Conservation (phyloP, 1,284 basidiomycete genomes). For the Sporisorium scitamineum region DNA sequence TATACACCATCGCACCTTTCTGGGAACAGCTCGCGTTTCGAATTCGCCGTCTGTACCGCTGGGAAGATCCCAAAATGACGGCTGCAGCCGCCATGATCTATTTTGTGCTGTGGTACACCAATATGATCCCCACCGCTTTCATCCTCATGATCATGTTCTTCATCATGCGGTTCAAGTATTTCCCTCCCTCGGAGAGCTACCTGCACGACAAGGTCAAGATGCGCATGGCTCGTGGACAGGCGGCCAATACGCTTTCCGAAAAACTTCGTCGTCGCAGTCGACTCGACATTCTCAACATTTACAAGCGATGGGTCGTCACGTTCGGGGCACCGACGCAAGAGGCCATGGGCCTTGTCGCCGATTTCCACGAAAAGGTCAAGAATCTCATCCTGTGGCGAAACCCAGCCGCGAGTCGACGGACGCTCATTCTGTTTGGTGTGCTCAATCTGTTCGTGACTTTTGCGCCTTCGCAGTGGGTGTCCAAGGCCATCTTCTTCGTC, state of each 20-base stretch:
- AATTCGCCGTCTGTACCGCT: constrained; percentile 42
- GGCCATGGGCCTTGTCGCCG: constrained; percentile 61
- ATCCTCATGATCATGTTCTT: constrained; percentile 63
- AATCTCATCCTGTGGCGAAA: constrained; percentile 68
- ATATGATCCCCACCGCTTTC: constrained; percentile 66
- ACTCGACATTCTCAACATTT: constrained; percentile 66
- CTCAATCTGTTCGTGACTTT: constrained; percentile 59
- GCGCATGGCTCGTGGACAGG: constrained; percentile 65
- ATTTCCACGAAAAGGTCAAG: constrained; percentile 68
- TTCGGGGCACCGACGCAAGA: constrained; percentile 61
- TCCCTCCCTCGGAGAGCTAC: constrained; percentile 65
- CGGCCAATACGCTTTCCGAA: constrained; percentile 66
- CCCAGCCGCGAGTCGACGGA: constrained; percentile 56
- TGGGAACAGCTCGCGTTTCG: constrained; percentile 64
- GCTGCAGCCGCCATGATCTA: constrained; percentile 66
- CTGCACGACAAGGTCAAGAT: constrained; percentile 64
- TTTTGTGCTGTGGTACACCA: constrained; percentile 68
- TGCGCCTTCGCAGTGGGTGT: constrained; percentile 53
- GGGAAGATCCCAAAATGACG: constrained; percentile 56
- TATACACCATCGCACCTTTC: constrained; percentile 68
- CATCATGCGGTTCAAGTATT: constrained; percentile 67
- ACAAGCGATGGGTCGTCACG: constrained; percentile 62
- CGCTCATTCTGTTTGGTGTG: constrained; percentile 54
- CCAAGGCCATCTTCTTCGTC: constrained; percentile 58
- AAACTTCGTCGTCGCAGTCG: constrained; percentile 62